A percentile compares a stretch with the other conserved stretches of the same genome.
phyloP scores from a whole-genome alignment of 306 rosid genomes.

The Trifolium pratense region DNA sequence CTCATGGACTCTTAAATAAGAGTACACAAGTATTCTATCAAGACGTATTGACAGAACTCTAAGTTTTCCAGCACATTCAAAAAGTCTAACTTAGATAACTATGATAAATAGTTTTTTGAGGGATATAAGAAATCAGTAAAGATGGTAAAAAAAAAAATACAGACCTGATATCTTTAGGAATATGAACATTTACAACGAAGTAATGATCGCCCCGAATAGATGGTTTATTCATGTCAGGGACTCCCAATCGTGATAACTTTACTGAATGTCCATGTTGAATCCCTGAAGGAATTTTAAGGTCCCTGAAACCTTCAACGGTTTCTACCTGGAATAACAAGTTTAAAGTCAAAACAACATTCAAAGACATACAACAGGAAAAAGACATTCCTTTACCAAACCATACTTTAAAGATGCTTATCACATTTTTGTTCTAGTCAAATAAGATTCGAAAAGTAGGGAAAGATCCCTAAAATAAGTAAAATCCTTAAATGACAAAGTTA shows the following conservation, averaged over 20 bases:
- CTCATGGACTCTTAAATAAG: too few species aligned
- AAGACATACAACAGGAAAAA: background rate
- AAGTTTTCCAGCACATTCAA: too few species aligned
- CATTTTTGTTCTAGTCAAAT: constrained; percentile 1
- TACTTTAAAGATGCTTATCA: background rate
- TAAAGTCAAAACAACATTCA: constrained; percentile 33
- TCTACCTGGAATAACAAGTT: constrained; percentile 68
- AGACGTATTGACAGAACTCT: too few species aligned
- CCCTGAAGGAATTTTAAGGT: constrained; percentile 82
- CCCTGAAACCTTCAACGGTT: constrained; percentile 82
- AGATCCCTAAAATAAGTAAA: constrained; percentile 23
- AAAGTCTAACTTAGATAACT: too few species aligned
- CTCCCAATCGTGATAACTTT: constrained; percentile 70
- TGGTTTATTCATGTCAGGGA: constrained; percentile 81
- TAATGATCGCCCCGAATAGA: constrained; percentile 86
- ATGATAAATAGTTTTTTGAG: background rate
- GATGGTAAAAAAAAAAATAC: constrained; percentile 28
- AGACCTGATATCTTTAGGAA: constrained; percentile 85
- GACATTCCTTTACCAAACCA: constrained; percentile 24
- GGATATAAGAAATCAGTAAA: constrained; percentile 11
- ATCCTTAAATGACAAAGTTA: background rate
- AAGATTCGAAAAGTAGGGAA: constrained; percentile 8
- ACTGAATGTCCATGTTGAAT: constrained; percentile 88
- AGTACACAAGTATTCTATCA: too few species aligned
- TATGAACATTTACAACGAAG: constrained; percentile 75